phyloP scores from a whole-genome alignment of 176 grass and related monocot genomes.

The Elaeis guineensis region DNA sequence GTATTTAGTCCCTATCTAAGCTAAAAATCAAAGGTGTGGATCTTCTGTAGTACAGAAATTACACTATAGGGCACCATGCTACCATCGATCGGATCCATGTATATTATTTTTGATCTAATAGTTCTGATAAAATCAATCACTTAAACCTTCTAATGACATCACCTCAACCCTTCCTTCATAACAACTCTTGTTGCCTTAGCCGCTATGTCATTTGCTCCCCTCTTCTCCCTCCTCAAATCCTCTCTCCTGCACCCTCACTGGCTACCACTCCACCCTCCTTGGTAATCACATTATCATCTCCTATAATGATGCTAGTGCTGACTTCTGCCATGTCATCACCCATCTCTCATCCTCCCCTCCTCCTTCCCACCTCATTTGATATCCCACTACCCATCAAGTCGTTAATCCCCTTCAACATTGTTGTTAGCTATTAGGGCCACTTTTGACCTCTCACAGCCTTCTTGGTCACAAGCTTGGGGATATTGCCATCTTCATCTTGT shows the following conservation, averaged over 20 bases:
- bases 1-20: no score
- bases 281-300: not conserved
- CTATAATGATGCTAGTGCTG: not conserved
- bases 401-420: slow-evolving; percentile 2
- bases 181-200: not conserved
- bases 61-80: no score
- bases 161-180: no score
- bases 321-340: not conserved
- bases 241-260: slow-evolving; percentile 3
- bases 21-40: no score
- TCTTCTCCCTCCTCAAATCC: slow-evolving; percentile 4
- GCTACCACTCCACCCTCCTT: not conserved
- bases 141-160: no score
- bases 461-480: not conserved
- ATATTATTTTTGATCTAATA: no score
- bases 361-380: slow-evolving; percentile 1
- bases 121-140: no score
- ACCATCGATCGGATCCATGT: no score
- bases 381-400: not conserved
- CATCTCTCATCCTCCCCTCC: not conserved
- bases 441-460: not conserved
- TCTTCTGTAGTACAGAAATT: no score
- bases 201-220: not conserved
- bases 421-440: no score
- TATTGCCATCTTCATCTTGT: no score